Percentiles rank a stretch among this genome's conserved stretches.
Evolutionary conservation across 441 rosid genomes (phyloP).

Genomic region (Gossypium aridum): DNA sequence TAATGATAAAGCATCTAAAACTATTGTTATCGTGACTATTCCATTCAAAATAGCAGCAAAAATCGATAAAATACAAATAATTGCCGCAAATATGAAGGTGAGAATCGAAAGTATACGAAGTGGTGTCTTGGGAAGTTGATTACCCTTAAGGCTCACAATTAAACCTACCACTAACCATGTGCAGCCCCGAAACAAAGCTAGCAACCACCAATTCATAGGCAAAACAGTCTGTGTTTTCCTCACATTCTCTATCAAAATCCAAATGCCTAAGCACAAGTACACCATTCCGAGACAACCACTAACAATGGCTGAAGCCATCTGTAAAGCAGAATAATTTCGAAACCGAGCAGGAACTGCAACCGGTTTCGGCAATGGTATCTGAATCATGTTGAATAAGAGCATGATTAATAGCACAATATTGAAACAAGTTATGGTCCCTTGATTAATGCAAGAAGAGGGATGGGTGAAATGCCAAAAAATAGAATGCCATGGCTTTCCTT

Average conservation of each 20-base stretch:
- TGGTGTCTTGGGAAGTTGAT: constrained; percentile 27
- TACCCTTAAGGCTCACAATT: constrained; percentile 37
- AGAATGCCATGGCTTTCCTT: constrained; percentile 22
- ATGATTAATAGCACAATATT: constrained; percentile 41
- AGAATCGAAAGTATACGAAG: constrained; percentile 47
- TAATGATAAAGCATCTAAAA: constrained; percentile 46
- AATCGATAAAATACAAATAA: constrained; percentile 42
- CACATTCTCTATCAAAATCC: constrained; percentile 54
- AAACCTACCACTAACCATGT: constrained; percentile 58
- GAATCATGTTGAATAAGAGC: constrained; percentile 39
- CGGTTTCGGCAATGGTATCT: constrained; percentile 33
- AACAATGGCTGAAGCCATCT: constrained; percentile 41
- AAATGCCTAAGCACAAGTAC: constrained; percentile 48
- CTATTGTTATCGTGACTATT: constrained; percentile 17
- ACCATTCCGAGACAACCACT: constrained; percentile 65
- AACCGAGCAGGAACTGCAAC: constrained; percentile 21
- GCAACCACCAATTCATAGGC: constrained; percentile 51
- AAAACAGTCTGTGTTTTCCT: constrained; percentile 32
- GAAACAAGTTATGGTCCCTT: constrained; percentile 43
- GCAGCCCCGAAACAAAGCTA: constrained; percentile 47
- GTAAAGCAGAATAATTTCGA: constrained; percentile 30
- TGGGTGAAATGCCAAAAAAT: constrained; percentile 19
- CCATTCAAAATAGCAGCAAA: constrained; percentile 29
- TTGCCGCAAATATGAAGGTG: constrained; percentile 41
- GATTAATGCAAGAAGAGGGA: constrained; percentile 47